A percentile compares a stretch with the other conserved stretches of the same genome.
Evolutionary conservation across 352 stramenopile genomes (phyloP).

Genomic region (Pythium sp.): DNA sequence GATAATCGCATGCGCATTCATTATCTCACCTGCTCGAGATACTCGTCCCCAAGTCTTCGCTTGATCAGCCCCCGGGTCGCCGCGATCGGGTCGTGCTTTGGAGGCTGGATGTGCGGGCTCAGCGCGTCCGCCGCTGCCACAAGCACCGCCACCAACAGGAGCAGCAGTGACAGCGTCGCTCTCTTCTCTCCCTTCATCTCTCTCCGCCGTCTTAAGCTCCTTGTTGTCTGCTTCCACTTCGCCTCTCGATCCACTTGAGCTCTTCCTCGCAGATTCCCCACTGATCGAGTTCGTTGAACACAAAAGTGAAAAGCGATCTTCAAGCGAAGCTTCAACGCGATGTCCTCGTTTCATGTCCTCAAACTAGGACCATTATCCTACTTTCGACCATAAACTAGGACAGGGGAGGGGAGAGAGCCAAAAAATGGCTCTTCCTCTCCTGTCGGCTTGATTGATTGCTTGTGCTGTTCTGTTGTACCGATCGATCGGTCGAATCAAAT

Average conservation of each 20-base stretch:
- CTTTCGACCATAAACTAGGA: slow-evolving; percentile 3
- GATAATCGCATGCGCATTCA: neutral
- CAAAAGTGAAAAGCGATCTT: slow-evolving; percentile 11
- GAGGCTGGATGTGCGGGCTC: slow-evolving; percentile 24
- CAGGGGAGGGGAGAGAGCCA: neutral
- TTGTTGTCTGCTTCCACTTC: neutral
- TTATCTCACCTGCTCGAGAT: slow-evolving; percentile 53
- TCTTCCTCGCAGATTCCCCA: slow-evolving; percentile 8
- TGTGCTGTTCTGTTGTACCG: neutral
- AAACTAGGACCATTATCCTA: slow-evolving; percentile 3
- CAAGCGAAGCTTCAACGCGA: slow-evolving; percentile 14
- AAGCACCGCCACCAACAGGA: slow-evolving; percentile 16
- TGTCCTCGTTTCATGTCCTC: slow-evolving; percentile 2
- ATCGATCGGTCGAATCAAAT: neutral
- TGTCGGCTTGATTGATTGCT: neutral
- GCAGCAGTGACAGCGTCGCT: slow-evolving; percentile 9
- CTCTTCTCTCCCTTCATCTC: neutral
- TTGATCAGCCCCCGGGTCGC: slow-evolving; percentile 55
- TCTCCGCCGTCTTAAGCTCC: neutral
- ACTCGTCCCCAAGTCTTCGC: slow-evolving; percentile 47
- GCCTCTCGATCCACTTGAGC: slow-evolving; percentile 1
- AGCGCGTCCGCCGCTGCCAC: slow-evolving; percentile 15
- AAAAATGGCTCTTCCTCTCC: neutral
- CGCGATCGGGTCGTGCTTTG: slow-evolving; percentile 43
- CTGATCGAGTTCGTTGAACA: neutral